These are phyloP conservation scores for Phytophthora megakarya DNA, from an alignment of 352 stramenopile genomes.

Conservation along the genomic window DNA sequence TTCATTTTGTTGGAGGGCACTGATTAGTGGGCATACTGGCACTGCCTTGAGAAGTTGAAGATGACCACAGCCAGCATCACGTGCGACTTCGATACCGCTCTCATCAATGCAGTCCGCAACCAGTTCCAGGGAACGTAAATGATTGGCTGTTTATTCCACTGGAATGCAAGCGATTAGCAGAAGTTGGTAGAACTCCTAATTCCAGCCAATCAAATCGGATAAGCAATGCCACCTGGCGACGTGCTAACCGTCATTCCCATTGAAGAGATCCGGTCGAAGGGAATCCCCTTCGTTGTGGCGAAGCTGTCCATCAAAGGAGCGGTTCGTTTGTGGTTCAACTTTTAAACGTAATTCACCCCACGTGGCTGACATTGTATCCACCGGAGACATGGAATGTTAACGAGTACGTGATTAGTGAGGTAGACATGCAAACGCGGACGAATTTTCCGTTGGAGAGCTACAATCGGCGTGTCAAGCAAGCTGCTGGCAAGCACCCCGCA, in stretches of 20 bases:
- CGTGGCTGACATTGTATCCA: constrained; percentile 3
- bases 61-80: too few species aligned
- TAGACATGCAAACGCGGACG: constrained; percentile 4
- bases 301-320: background rate
- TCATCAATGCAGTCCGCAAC: too few species aligned
- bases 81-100: background rate
- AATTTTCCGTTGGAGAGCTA: constrained; percentile 17
- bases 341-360: constrained; percentile 5
- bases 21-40: too few species aligned
- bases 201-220: constrained; percentile 2
- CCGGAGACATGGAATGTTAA: background rate
- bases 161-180: constrained; percentile 3
- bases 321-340: background rate
- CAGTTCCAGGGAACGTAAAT: background rate
- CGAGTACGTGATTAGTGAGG: background rate
- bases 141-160: too few species aligned
- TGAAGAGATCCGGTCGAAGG: constrained; percentile 1
- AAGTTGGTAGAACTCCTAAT: background rate
- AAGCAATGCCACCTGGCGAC: background rate
- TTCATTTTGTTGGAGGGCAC: too few species aligned
- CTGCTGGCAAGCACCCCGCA: background rate
- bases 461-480: constrained; percentile 5
- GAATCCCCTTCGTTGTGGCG: constrained; percentile 5
- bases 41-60: too few species aligned
- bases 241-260: constrained; percentile 6